Evolutionary conservation across 306 rosid species (phyloP).

Genomic region (Fragaria ananassa): DNA sequence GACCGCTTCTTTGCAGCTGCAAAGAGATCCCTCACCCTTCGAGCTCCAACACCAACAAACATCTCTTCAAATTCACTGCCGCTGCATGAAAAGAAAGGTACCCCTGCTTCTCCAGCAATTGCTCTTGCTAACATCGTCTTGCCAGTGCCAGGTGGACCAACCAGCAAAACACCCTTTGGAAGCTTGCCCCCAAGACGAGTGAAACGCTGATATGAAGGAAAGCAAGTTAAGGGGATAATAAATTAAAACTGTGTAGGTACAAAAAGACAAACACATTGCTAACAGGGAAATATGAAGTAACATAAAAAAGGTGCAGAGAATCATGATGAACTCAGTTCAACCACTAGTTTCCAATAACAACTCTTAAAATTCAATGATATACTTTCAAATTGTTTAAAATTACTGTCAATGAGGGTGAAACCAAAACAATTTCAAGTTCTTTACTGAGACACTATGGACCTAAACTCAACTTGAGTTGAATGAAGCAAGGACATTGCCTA

Average conservation of each 20-base stretch:
- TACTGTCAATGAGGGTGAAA: not conserved
- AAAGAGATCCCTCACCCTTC: slow-evolving; percentile 87
- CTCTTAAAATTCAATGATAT: not conserved
- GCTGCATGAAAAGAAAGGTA: slow-evolving; percentile 90
- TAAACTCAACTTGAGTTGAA: not conserved
- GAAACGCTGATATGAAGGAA: slow-evolving; percentile 67
- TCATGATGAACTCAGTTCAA: not conserved
- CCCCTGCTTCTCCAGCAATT: slow-evolving; percentile 96
- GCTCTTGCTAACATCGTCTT: slow-evolving; percentile 97
- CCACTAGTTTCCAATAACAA: not conserved
- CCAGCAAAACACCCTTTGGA: slow-evolving; percentile 92
- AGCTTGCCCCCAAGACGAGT: slow-evolving; percentile 97
- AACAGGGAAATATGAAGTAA: not conserved
- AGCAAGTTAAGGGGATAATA: slow-evolving; percentile 14
- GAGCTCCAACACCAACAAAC: slow-evolving; percentile 97
- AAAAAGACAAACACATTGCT: not conserved
- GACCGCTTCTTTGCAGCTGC: slow-evolving; percentile 86
- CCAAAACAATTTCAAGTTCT: not conserved
- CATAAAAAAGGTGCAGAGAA: not conserved
- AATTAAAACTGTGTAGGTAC: not conserved
- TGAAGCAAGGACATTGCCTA: not conserved
- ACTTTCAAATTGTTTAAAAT: not conserved
- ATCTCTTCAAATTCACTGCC: slow-evolving; percentile 98
- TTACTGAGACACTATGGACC: not conserved
- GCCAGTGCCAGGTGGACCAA: slow-evolving; percentile 97